Conservation (phyloP, 1,284 basidiomycete species). For the Sporisorium scitamineum region DNA sequence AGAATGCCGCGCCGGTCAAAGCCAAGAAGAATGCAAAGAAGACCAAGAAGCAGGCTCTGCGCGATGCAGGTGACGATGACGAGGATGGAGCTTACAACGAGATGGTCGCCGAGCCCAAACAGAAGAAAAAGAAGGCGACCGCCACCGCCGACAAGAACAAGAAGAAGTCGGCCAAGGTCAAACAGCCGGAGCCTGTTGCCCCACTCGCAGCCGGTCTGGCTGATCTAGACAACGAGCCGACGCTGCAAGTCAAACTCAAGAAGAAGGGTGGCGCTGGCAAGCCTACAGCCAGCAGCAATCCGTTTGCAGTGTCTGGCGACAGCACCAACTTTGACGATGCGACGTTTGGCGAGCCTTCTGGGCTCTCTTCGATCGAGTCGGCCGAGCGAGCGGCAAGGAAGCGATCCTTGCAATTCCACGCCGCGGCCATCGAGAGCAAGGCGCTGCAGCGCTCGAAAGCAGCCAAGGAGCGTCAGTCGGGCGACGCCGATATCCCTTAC, state of each 20-base stretch:
- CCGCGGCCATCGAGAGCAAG: slow-evolving; percentile 52
- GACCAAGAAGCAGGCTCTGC: slow-evolving; percentile 20
- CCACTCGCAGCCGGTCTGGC: slow-evolving; percentile 50
- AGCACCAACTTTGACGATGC: slow-evolving; percentile 34
- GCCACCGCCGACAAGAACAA: slow-evolving; percentile 15
- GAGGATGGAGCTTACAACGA: slow-evolving; percentile 16
- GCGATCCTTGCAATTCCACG: slow-evolving; percentile 65
- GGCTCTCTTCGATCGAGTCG: slow-evolving; percentile 54
- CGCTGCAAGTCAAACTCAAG: slow-evolving; percentile 45
- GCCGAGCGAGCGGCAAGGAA: slow-evolving; percentile 61
- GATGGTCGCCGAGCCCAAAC: slow-evolving; percentile 7
- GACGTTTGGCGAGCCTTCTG: slow-evolving; percentile 62
- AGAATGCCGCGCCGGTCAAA: slow-evolving; percentile 32
- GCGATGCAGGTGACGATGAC: slow-evolving; percentile 5
- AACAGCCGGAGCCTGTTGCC: slow-evolving; percentile 36
- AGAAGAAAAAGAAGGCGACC: slow-evolving; percentile 18
- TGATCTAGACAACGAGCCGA: slow-evolving; percentile 44
- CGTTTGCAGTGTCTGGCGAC: slow-evolving; percentile 32
- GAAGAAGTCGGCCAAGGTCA: slow-evolving; percentile 26
- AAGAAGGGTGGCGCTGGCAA: slow-evolving; percentile 20
- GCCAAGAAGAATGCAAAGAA: slow-evolving; percentile 17
- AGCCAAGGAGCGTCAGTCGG: slow-evolving; percentile 56
- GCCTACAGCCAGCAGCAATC: slow-evolving; percentile 24
- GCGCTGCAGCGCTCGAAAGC: slow-evolving; percentile 42
- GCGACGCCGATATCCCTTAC: slow-evolving; percentile 68